Evolutionary conservation across 495 filamentous ascomycete genomes (phyloP).

Genomic region (Sordaria brevicollis): DNA sequence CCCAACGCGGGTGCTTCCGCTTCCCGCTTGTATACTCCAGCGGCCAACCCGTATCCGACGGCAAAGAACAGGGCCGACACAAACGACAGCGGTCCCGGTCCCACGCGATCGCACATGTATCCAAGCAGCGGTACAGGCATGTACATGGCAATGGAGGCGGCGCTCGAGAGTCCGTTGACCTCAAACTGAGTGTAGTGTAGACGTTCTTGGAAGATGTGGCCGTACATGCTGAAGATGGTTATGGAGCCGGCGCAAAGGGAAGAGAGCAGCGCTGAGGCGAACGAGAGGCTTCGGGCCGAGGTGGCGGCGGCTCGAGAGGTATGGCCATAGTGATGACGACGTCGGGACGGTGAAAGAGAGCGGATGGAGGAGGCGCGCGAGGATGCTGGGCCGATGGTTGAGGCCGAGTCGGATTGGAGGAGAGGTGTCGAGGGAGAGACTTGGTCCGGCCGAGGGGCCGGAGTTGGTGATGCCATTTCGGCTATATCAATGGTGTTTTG

Average conservation of each 20-base stretch:
- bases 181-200: conserved; percentile 81
- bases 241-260: conserved; percentile 74
- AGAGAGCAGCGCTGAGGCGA: conserved; percentile 29
- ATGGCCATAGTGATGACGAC: conserved; percentile 8
- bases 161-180: conserved; percentile 80
- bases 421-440: conserved; percentile 10
- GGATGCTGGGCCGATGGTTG: conserved; percentile 24
- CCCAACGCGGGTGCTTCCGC: conserved; percentile 28
- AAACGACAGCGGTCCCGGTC: conserved; percentile 62
- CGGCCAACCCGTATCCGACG: conserved; percentile 72
- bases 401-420: conserved; percentile 22
- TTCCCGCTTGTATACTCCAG: conserved; percentile 61
- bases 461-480: conserved; percentile 1
- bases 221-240: conserved; percentile 84
- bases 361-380: conserved; percentile 24
- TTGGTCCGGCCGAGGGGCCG: conserved; percentile 5
- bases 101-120: conserved; percentile 79
- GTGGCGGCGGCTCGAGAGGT: conserved; percentile 11
- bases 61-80: conserved; percentile 67
- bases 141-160: conserved; percentile 79
- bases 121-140: conserved; percentile 81
- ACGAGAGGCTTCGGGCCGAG: conserved; percentile 26
- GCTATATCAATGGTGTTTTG: conserved; percentile 2
- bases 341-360: conserved; percentile 19
- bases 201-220: conserved; percentile 70